Evolutionary conservation across 1,284 basidiomycete species (phyloP), one percentile per base, ranked within the genome.

Genomic region (Rhodotorula sp.): DNA sequence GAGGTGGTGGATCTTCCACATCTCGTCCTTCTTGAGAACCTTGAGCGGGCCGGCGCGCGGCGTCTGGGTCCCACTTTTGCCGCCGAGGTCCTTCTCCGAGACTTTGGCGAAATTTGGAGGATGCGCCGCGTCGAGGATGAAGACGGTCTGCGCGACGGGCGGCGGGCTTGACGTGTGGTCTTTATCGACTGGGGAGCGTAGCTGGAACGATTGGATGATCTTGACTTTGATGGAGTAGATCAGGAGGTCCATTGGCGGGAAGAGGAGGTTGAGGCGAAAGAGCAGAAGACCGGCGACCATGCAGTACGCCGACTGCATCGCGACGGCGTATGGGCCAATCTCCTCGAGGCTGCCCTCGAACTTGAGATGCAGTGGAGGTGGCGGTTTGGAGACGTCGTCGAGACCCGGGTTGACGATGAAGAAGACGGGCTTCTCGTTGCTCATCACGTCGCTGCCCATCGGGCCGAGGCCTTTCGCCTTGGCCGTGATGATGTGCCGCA

Each of bases 161-260:
- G 75, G 64, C 2, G 75, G 70, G 4, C 45, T 23, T 7, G 61
- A 53, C 7, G 49, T 21, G 64, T 67, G 65, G 5, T 54, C 41
- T 14, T 62, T 66, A 57, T 75, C 69, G 59, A 61, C 46, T 7
- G 70, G 66, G 7, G 75, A 77, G 42, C 48, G 62, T 4, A 77
- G 69, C n/a, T 56, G 42, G 52, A 73, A 75, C 3, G 61, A 57
- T 49, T 77, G 75, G 25, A 73, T 55, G 56, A 77, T 70, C 52
- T 77, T 74, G 67, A 77, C 69, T 34, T 73, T 72, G 73, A 77
- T 70, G 19, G 70, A 65, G 59, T 73, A 73, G 62, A 77, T 70
- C 53, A 71, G 34, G 66, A 75, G 49, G 50, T 71, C 64, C 23
- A 59, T 61, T 0, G 75, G 73, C 3, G 75, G 75, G 55, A 72